Conservation (phyloP, 225 moss, liverwort and hornwort species). For the Pseudisothecium myosuroides region DNA sequence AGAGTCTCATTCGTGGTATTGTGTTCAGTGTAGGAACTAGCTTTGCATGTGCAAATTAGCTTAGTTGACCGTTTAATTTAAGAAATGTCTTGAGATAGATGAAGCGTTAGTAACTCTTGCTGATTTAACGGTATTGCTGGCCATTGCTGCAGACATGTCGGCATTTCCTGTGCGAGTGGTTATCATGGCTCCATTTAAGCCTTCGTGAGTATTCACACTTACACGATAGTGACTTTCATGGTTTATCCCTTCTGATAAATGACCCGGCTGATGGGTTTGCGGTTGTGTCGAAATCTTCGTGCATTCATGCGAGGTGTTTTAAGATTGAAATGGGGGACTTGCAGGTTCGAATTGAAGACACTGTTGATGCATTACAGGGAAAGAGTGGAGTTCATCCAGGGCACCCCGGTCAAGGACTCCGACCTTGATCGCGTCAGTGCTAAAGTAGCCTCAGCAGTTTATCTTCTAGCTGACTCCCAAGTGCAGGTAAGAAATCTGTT, state of each 20-base stretch:
- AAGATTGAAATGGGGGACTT: not conserved
- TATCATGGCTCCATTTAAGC: constrained; percentile 92
- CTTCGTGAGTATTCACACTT: constrained; percentile 61
- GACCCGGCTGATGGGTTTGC: not conserved
- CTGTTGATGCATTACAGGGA: constrained; percentile 63
- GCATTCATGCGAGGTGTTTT: not conserved
- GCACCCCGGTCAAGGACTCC: constrained; percentile 70
- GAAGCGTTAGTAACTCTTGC: not conserved
- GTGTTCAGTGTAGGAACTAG: not conserved
- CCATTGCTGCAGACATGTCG: constrained; percentile 60
- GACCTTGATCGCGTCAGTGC: constrained; percentile 98
- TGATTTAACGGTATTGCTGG: not conserved
- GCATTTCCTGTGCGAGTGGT: constrained; percentile 90
- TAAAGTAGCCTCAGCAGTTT: constrained; percentile 79
- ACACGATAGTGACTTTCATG: not conserved
- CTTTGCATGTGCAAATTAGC: not conserved
- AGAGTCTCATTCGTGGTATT: not conserved
- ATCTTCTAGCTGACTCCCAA: constrained; percentile 75
- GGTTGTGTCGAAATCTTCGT: not conserved
- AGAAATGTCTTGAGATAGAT: not conserved
- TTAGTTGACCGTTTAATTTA: not conserved
- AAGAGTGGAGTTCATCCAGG: constrained; percentile 86
- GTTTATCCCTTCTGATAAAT: not conserved
- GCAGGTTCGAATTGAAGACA: constrained; percentile 87
- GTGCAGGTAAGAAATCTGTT: constrained; percentile 32